Base-by-base conservation (phyloP, 2,329 filamentous ascomycete species). In the Talaromyces pinophilus region DNA sequence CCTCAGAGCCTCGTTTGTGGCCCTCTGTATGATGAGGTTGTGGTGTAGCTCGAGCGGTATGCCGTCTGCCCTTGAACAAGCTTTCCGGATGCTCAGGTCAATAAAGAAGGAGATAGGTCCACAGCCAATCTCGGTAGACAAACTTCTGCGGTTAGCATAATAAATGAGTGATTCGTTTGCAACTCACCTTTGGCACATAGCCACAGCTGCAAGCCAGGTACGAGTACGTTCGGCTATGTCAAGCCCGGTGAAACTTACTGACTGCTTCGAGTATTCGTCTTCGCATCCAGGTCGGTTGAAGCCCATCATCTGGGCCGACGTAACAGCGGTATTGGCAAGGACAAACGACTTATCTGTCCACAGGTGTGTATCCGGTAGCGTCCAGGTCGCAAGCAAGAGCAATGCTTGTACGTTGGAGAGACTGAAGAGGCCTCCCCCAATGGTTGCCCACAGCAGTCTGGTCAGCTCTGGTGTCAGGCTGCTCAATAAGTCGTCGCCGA, bases 271-370 rank as follows among this genome's bases (percentile, higher is more conserved):
- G 22, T 52, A 52, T 52, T 52, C 48, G 7, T 28, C 13, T 28
- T 52, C 48, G 8, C 11, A 52, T 52, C 48, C 48, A 25, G 48
- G 48, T 8, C 19, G n/a, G 11, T 52, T 22, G 6, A 52, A 52
- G 19, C 48, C 48, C 48, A 52, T 25, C n/a, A 25, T 22, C n/a
- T 22, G n/a, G 48, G 48, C 48, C 13, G n/a, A 52, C 11, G 48
- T 52, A n/a, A 52, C 4, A 5, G 48, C 48, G 48, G 30, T 22
- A 15, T 52, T 52, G 48, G 48, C 22, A 25, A 25, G 22, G 7
- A 52, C 48, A 15, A 28, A 52, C 22, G 48, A 52, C 48, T 52
- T 52, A 28, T 52, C 48, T 22, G 48, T 52, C 48, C 48, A 52
- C n/a, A 52, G 22, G 7, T 28, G 48, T 7, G 6, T 25, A 13